phyloP scores from a whole-genome alignment of 2,329 filamentous ascomycete genomes.

The Tolypocladium tropicale region DNA sequence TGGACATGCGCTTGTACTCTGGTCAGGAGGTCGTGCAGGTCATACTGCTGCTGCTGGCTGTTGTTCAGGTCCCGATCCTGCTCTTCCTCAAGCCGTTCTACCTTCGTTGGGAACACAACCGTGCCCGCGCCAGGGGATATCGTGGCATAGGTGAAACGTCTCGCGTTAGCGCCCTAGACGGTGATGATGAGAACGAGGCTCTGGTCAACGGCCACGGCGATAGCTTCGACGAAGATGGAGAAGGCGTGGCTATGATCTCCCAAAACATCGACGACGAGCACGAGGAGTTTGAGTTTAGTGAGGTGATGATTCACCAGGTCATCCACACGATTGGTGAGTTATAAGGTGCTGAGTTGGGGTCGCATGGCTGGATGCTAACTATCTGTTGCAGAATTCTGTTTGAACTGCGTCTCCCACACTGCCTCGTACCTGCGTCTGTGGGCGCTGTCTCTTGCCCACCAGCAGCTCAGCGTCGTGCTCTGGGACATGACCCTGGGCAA shows the following conservation, averaged over 20 bases:
- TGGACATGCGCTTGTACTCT: constrained; percentile 64
- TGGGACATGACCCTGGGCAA: constrained; percentile 91
- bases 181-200: constrained; percentile 62
- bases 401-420: constrained; percentile 98
- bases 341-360: not conserved
- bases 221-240: constrained; percentile 55
- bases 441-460: constrained; percentile 93
- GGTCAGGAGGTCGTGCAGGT: constrained; percentile 72
- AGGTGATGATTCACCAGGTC: constrained; percentile 97
- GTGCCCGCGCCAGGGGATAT: constrained; percentile 78
- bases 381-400: constrained; percentile 67
- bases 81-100: constrained; percentile 95
- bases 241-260: constrained; percentile 80
- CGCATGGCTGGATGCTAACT: constrained; percentile 16
- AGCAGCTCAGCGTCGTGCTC: constrained; percentile 90
- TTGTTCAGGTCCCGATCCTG: constrained; percentile 79
- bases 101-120: constrained; percentile 88
- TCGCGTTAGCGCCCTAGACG: constrained; percentile 80
- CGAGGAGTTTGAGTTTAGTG: constrained; percentile 94
- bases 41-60: constrained; percentile 67
- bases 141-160: constrained; percentile 84
- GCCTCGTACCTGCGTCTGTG: constrained; percentile 97
- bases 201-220: constrained; percentile 46
- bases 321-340: constrained; percentile 92
- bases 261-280: constrained; percentile 79